Evolutionary conservation across 2,329 filamentous ascomycete species (phyloP).

Genomic region (Botrytis fragariae): DNA sequence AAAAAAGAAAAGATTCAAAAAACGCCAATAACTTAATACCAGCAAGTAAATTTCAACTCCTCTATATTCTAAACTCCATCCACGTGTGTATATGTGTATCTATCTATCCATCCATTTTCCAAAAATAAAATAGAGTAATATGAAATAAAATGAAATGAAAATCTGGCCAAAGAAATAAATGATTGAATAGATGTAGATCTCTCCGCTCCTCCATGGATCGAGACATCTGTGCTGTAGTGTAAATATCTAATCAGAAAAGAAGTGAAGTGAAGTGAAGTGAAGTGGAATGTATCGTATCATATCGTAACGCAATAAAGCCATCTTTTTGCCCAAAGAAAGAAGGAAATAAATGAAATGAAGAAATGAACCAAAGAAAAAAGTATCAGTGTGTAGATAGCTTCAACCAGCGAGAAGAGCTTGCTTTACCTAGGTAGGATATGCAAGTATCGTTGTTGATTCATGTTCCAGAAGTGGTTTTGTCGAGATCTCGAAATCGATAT

Average conservation of each 20-base stretch:
- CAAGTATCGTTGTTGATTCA: neutral
- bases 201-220: neutral
- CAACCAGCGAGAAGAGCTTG: neutral
- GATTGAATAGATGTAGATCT: neutral
- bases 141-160: neutral
- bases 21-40: neutral
- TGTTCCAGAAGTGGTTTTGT: neutral
- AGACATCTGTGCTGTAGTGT: neutral
- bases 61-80: neutral
- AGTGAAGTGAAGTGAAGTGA: accelerated
- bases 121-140: neutral
- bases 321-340: neutral
- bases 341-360: neutral
- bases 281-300: neutral
- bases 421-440: neutral
- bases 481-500: neutral
- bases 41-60: neutral
- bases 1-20: neutral
- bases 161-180: neutral
- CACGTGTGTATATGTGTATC: neutral
- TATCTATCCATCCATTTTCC: neutral
- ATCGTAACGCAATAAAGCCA: neutral
- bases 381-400: neutral
- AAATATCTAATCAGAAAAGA: neutral
- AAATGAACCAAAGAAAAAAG: neutral